Conservation (phyloP, 352 stramenopile genomes). For the Phytophthora pluvialis region DNA sequence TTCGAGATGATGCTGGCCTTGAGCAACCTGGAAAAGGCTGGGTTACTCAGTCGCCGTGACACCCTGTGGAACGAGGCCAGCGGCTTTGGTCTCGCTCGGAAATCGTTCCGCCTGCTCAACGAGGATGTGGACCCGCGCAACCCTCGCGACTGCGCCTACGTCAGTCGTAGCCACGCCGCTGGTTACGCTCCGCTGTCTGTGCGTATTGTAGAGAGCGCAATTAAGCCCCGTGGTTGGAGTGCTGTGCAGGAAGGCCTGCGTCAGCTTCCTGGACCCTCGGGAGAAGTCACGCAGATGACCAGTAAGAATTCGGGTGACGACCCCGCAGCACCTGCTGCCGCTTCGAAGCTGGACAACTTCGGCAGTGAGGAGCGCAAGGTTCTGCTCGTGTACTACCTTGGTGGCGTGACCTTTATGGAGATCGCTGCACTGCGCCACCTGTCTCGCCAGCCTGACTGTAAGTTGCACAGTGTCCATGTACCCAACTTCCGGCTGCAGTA, state of each 20-base stretch:
- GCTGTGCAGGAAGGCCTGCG: constrained; percentile 84
- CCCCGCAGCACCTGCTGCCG: constrained; percentile 31
- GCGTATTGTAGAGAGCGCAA: constrained; percentile 92
- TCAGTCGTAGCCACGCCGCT: constrained; percentile 73
- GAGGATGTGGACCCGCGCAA: constrained; percentile 94
- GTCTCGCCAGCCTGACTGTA: constrained; percentile 91
- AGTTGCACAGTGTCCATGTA: constrained; percentile 34
- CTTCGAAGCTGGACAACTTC: constrained; percentile 73
- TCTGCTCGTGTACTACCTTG: constrained; percentile 96
- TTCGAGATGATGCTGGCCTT: constrained; percentile 95
- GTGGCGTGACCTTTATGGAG: constrained; percentile 97
- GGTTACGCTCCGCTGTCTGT: constrained; percentile 96
- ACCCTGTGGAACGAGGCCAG: constrained; percentile 85
- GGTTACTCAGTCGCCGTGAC: constrained; percentile 90
- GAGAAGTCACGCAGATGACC: constrained; percentile 73
- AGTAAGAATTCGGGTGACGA: constrained; percentile 51
- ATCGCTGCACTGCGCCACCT: constrained; percentile 96
- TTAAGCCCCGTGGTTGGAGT: constrained; percentile 79
- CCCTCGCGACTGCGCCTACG: constrained; percentile 95
- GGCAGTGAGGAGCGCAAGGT: constrained; percentile 89
- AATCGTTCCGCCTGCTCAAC: constrained; percentile 95
- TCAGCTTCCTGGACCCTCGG: constrained; percentile 78
- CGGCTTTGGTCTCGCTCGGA: constrained; percentile 87
- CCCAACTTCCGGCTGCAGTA: not conserved
- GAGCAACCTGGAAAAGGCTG: constrained; percentile 94